Evolutionary conservation across 2,329 filamentous ascomycete species (phyloP).

Genomic region (Myriangium duriaei): DNA sequence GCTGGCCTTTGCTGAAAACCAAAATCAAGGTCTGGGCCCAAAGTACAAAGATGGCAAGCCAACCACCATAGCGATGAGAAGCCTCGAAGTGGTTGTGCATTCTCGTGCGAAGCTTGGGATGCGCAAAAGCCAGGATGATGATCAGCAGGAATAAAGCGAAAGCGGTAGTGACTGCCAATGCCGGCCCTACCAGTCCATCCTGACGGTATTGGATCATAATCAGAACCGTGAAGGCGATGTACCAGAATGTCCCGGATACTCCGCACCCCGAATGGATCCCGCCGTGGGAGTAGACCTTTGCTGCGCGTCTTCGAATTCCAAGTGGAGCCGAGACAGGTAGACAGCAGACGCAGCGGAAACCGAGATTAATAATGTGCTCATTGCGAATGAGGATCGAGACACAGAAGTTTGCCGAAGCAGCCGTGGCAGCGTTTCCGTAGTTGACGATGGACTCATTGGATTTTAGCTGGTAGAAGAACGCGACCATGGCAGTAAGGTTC

Average conservation of each 20-base stretch:
- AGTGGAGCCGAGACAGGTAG: constrained; percentile 25
- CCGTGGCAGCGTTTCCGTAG: constrained; percentile 21
- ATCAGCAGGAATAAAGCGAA: constrained; percentile 46
- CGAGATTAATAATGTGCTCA: constrained; percentile 28
- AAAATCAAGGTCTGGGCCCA: constrained; percentile 50
- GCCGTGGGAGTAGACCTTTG: constrained; percentile 30
- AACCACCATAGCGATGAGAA: constrained; percentile 61
- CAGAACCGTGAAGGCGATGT: constrained; percentile 27
- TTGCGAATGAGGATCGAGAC: constrained; percentile 26
- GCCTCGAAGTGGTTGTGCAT: constrained; percentile 59
- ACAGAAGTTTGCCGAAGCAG: constrained; percentile 23
- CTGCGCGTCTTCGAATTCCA: constrained; percentile 22
- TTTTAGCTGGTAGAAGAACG: constrained; percentile 11
- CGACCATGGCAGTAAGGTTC: constrained; percentile 18
- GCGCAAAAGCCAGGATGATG: constrained; percentile 48
- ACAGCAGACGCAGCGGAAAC: constrained; percentile 23
- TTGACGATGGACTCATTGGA: constrained; percentile 12
- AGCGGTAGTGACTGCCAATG: constrained; percentile 44
- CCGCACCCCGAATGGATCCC: constrained; percentile 29
- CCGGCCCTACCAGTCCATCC: constrained; percentile 10
- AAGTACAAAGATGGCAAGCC: constrained; percentile 52
- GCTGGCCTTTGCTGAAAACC: constrained; percentile 24
- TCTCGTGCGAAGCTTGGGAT: constrained; percentile 49
- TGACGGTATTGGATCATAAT: constrained; percentile 18
- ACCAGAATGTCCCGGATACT: constrained; percentile 31